Base-by-base conservation (phyloP, 78 protist species). In the Cavenderia fasciculata region DNA sequence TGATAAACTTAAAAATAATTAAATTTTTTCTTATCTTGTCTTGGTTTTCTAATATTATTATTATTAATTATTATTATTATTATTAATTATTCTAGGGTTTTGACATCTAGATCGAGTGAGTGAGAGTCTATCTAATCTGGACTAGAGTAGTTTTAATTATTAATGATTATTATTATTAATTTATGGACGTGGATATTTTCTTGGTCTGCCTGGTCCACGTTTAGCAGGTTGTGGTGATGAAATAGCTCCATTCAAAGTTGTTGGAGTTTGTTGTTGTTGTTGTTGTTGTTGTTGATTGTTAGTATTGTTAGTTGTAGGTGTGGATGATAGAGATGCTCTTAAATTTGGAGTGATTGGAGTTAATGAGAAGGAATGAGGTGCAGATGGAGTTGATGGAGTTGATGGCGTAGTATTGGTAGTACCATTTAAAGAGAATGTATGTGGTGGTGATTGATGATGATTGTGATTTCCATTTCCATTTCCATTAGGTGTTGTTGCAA, bases 121-220 rank as follows among this genome's bases (percentile, higher is more conserved):
- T n/a, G n/a, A n/a, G n/a, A n/a, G n/a, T n/a, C n/a, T n/a, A n/a
- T n/a, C n/a, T n/a, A n/a, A n/a, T n/a, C n/a, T n/a, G n/a, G n/a
- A n/a, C n/a, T n/a, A n/a, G n/a, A n/a, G n/a, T n/a, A n/a, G n/a
- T n/a, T n/a, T n/a, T n/a, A n/a, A n/a, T n/a, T n/a, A n/a, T n/a
- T n/a, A n/a, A n/a, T n/a, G n/a, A n/a, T n/a, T n/a, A n/a, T n/a
- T n/a, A n/a, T n/a, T n/a, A n/a, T n/a, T n/a, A n/a, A n/a, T n/a
- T n/a, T 63, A 6, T 31, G 85, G 29, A 43, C 52, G 34, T 57
- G 65, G 56, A 44, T 74, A 33, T 74, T 74, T 74, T 41, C 70
- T 29, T 25, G 86, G 86, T 62, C 86, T 59, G 21, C 86, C 86
- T 25, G 71, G 72, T 25, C 71, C 71, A 47, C 86, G 59, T 62